Evolutionary conservation across 83 land plant genomes (phyloP).

Genomic region (Thuja plicata): DNA sequence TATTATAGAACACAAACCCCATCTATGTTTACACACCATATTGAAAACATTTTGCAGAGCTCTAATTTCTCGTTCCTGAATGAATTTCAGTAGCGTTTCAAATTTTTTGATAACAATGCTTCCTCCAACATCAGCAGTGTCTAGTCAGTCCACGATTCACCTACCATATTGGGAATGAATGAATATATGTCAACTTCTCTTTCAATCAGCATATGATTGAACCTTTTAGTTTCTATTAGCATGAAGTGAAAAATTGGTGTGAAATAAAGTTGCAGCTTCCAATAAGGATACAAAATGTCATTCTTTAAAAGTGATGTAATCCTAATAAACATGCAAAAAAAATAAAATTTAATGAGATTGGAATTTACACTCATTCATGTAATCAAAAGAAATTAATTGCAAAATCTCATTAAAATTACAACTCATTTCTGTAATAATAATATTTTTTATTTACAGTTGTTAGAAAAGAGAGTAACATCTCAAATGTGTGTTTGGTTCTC

Average conservation of each 20-base stretch:
- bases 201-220: conserved; percentile 29
- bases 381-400: not conserved
- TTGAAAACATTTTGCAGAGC: not conserved
- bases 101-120: not conserved
- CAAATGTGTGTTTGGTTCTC: not conserved
- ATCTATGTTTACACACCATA: not conserved
- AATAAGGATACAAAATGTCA: not conserved
- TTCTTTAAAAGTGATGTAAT: not conserved
- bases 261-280: not conserved
- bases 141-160: conserved; percentile 37
- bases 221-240: not conserved
- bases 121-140: not conserved
- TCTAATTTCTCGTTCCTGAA: not conserved
- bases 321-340: not conserved
- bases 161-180: conserved; percentile 40
- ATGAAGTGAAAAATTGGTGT: not conserved
- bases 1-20: not conserved
- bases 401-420: not conserved
- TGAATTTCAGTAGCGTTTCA: not conserved
- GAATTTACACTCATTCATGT: not conserved
- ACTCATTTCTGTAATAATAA: not conserved
- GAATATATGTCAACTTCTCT: conserved; percentile 36
- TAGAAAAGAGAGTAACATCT: not conserved
- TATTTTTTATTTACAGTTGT: not conserved
- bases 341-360: not conserved